These are phyloP conservation scores for Coemansia sp. DNA, from an alignment of 192 early-diverging fungal genomes.

Conservation along the genomic window DNA sequence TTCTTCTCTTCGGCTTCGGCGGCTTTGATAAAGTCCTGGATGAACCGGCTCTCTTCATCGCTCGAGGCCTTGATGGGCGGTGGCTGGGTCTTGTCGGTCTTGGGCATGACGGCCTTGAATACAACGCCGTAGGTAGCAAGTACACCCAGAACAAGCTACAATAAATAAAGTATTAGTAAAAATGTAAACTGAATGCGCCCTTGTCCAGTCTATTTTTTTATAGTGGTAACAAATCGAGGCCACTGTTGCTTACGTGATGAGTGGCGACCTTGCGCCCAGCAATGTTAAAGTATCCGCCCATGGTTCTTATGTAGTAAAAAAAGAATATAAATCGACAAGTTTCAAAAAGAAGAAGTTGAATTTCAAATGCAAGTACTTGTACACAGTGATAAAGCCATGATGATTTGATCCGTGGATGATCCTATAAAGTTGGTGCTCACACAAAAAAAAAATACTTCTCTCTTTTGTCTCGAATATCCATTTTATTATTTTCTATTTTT, in stretches of 20 bases:
- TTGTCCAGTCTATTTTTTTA: neutral
- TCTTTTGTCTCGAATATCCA: neutral
- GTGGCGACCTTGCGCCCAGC: constrained; percentile 56
- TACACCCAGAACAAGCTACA: constrained; percentile 55
- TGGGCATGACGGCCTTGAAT: constrained; percentile 42
- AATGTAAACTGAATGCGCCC: neutral
- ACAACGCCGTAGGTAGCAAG: constrained; percentile 47
- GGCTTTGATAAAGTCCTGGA: constrained; percentile 57
- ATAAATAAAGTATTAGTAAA: neutral
- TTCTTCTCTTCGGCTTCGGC: constrained; percentile 51
- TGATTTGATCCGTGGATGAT: neutral
- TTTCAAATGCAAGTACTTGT: neutral
- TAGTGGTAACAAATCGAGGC: too few relatives aligned
- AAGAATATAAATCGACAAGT: neutral
- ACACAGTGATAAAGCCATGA: too few relatives aligned
- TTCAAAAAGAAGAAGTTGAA: neutral
- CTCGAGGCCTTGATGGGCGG: constrained; percentile 54
- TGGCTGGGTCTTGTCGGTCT: constrained; percentile 49
- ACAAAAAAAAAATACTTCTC: too few relatives aligned
- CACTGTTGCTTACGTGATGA: constrained; percentile 48
- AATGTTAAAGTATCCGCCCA: constrained; percentile 56
- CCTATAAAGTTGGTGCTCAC: neutral
- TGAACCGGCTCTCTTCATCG: constrained; percentile 53
- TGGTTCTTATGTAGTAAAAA: neutral
- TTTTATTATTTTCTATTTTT: neutral